Base-by-base conservation (phyloP, 805 yeast species). In the Cyberlindnera mycetangii region DNA sequence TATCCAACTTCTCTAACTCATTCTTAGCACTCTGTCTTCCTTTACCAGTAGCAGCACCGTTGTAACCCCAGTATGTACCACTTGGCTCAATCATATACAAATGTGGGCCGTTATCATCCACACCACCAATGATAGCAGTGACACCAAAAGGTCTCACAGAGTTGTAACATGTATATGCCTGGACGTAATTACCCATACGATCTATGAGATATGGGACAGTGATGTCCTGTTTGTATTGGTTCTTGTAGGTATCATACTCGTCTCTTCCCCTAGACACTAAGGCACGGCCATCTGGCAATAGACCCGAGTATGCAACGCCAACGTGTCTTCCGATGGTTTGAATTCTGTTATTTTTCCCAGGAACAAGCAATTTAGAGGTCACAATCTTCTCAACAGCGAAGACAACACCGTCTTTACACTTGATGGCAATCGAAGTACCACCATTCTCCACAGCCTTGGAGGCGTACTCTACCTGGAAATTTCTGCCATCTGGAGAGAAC, bases 91-190 rank as follows among this genome's bases (percentile, higher is more conserved):
- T 75, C 97, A 92, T 93, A 69, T 85, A 92, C 57, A 93, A 76
- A 65, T 92, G 97, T 17, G 95, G 79, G 11, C 97, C 98, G 49
- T 85, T 79, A 34, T 79, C 83, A 63, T 92, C 98, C 39, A 87
- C 79, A 53, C 99, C 99, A 41, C 97, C 99, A 37, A 93, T 77
- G 51, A 93, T 90, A 10, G 96, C 81, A 44, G 89, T 81, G 49
- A 95, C 79, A 44, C 99, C 99, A 66, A 93, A 93, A 18, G 99
- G 99, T 68, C 99, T 85, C 10, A 93, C 99, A 27, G 97, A 90
- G 65, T 87, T 89, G 70, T 90, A 93, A 61, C 96, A 79, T 3
- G 99, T 93, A 68, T 89, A 89, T 37, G 95, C 95, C 68, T 92
- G 98, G 18, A 89, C 95, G 62, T 86, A 92, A 56, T 85, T 81